Base-by-base conservation (phyloP, 768 basidiomycete species). In the Hygrophorus russula region DNA sequence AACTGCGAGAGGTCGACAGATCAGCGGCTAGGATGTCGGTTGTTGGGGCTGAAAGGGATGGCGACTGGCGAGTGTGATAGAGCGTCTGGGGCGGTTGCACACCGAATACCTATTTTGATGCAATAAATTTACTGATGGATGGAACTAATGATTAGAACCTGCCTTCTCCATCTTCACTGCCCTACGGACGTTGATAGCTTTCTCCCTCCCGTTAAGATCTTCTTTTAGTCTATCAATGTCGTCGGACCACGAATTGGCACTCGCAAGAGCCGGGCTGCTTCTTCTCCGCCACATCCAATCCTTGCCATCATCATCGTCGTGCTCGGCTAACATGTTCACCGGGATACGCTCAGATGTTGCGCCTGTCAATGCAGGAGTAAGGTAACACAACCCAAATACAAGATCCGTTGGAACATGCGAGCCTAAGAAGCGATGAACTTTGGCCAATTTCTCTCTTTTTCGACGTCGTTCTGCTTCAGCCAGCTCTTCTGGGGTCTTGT, bases 91-190 rank as follows among this genome's bases (percentile, higher is more conserved):
- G 87, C 28, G 88, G 88, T 3, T 76, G 78, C 19, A 78, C 76
- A 43, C 87, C 87, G 53, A 91, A 90, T 50, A 91, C 72, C 87
- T 90, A 54, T 4, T 29, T 17, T 28, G 44, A 30, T 50, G n/a
- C 8, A 36, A 41, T 43, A 50, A 36, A 20, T 15, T 20, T 41
- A 4, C 38, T 12, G 37, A 15, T 15, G 19, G 35, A 15, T 41
- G 37, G 4, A 19, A n/a, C 7, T 19, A 28, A 12, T 7, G 24
- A 34, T 15, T 37, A 2, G 37, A 15, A 15, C 69, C 24, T 44
- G 83, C 87, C 76, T 83, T 82, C 61, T 89, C 85, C 85, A 91
- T 89, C 62, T 90, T 91, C 55, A 80, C 70, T 31, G 85, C 86
- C 40, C 88, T 65, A 39, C 78, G 71, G 36, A 91, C 85, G 53